These are phyloP conservation scores for Penicillium sp. DNA, from an alignment of 2,329 filamentous ascomycete genomes.

Conservation along the genomic window DNA sequence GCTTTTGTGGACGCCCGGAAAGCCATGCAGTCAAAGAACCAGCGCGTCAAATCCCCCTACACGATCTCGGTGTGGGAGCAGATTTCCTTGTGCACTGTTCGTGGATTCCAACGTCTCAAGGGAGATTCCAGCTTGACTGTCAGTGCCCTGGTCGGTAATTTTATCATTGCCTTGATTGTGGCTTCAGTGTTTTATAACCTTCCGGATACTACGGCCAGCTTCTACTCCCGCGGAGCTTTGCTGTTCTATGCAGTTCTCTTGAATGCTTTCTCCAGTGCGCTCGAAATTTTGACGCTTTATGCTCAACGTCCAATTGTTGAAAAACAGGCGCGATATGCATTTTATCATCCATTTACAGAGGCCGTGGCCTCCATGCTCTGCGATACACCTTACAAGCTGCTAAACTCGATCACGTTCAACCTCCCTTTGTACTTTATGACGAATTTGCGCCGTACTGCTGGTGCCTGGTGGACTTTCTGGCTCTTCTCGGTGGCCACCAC, in stretches of 20 bases:
- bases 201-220: conserved; percentile 54
- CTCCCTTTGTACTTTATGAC: conserved; percentile 78
- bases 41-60: conserved; percentile 36
- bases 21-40: conserved; percentile 27
- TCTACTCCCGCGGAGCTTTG: conserved; percentile 65
- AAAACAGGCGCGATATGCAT: conserved; percentile 75
- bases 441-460: conserved; percentile 63
- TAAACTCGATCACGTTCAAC: conserved; percentile 70
- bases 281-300: conserved; percentile 73
- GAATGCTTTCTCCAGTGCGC: conserved; percentile 66
- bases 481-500: conserved; percentile 66
- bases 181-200: conserved; percentile 72
- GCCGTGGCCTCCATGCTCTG: conserved; percentile 75
- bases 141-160: conserved; percentile 56
- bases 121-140: conserved; percentile 51
- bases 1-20: conserved; percentile 29
- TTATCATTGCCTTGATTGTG: conserved; percentile 64
- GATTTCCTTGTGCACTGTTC: not conserved
- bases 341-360: conserved; percentile 88
- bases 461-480: conserved; percentile 76
- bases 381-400: conserved; percentile 73
- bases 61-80: not conserved
- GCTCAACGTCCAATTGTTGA: no score
- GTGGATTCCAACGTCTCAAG: not conserved
- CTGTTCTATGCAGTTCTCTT: conserved; percentile 77